These are phyloP conservation scores for Barnettozyma sp. DNA, from an alignment of 805 yeast species.

Conservation along the genomic window DNA sequence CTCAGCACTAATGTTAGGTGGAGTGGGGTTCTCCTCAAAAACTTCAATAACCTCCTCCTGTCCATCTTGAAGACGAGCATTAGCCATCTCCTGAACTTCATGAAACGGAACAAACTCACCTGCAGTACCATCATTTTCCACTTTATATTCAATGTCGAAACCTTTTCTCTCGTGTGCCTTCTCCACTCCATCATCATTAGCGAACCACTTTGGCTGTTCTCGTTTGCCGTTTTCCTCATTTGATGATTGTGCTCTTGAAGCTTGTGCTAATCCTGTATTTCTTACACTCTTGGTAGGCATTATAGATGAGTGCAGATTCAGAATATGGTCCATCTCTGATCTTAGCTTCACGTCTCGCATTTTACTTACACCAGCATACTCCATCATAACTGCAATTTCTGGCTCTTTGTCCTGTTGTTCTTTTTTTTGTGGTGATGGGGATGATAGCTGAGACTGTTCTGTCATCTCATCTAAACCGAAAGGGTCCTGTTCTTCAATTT, in stretches of 20 bases:
- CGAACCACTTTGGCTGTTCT: conserved; percentile 10
- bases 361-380: not conserved
- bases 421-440: too few species aligned
- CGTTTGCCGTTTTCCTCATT: not conserved
- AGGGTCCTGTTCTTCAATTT: conserved; percentile 14
- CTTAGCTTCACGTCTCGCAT: conserved; percentile 6
- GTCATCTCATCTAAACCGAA: not conserved
- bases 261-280: not conserved
- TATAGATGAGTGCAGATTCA: conserved; percentile 5
- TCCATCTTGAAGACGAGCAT: not conserved
- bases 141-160: not conserved
- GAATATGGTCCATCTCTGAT: conserved; percentile 19
- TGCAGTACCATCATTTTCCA: conserved; percentile 28
- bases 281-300: not conserved
- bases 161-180: conserved; percentile 2
- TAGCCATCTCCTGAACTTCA: conserved; percentile 34
- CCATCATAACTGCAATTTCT: too few species aligned
- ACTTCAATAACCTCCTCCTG: too few species aligned
- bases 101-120: conserved; percentile 47
- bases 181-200: not conserved
- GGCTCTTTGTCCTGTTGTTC: too few species aligned
- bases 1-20: too few species aligned
- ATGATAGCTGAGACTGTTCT: not conserved
- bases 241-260: not conserved
- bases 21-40: too few species aligned